Base-by-base conservation (phyloP, 148 eudicot genomes). In the Camellia lanceoleosa region DNA sequence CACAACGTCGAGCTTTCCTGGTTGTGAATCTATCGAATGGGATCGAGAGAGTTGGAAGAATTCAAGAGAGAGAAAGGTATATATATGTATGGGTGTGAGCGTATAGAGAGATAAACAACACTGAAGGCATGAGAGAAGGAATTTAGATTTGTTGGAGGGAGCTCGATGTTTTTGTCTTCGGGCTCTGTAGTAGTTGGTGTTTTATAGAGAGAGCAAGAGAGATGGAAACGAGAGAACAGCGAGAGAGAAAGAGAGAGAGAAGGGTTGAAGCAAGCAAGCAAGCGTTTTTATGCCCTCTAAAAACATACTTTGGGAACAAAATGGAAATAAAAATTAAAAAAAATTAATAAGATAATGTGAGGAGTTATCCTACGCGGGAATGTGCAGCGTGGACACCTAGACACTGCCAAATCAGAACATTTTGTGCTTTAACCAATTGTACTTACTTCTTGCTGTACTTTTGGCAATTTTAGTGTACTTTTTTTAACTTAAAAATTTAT, bases 1-100 rank as follows among this genome's bases (percentile, higher is more conserved):
- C 71, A 23, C 30, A 47, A 61, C 59, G 61, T 8, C n/a, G 19
- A 73, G 51, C 16, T 60, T 74, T 55, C 51, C 5, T 13, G 79
- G 76, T 43, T 62, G 51, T 71, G 77, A 84, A 81, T 67, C 79
- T 73, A 42, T 71, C 78, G 44, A 84, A 84, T 77, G 82, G 78
- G 83, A 71, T 70, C 73, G n/a, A 58, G 44, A 77, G 83, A 81
- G 78, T 59, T 66, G 68, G 66, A 12, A 76, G 58, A 52, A 52
- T 61, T 68, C 30, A n/a, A 46, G 23, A 74, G 30, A 41, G 20
- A 54, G 47, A 43, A 78, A 0, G 23, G 5, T 7, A 52, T 2
- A 30, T 9, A 30, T 18, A 4, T 58, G 13, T 19, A 19, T 55
- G 4, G 42, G 0, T 43, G 1, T 14, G 65, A 6, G 19, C 43